Base-by-base conservation (phyloP, 305 asterid species). In the Fraxinus sp. region DNA sequence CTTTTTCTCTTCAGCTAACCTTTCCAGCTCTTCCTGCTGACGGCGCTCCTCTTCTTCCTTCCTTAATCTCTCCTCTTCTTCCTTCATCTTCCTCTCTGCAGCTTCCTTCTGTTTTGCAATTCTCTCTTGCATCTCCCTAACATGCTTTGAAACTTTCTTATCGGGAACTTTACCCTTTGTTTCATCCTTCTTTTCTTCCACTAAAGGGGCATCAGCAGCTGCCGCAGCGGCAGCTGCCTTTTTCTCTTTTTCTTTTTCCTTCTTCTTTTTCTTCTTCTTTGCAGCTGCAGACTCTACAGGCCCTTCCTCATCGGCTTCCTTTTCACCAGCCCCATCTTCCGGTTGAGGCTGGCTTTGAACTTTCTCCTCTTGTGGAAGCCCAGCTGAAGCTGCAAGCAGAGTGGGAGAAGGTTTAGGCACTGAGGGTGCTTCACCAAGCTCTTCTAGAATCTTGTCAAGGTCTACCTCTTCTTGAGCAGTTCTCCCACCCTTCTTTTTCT, bases 221-320 rank as follows among this genome's bases (percentile, higher is more conserved):
- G 68, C 68, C 26, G 3, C 68, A 6, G 68, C 28, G 9, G 68
- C 68, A 5, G 68, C 94, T 4, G 92, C 94, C 89, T 93, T 92
- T 84, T 92, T 92, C 80, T 93, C 95, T 85, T 92, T 93, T 78
- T 93, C 95, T 80, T 93, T 92, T 10, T 91, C 97, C 91, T 94
- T 96, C 93, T 96, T 96, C 91, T 94, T 96, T 81, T 95, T 95
- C 94, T 94, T 95, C 93, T 95, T 97, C 93, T 93, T 97, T 26
- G 97, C 90, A 57, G 97, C 88, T 24, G 86, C 97, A 78, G 99
- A 83, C 87, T 93, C 98, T 7, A 75, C 87, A 74, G 88, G 90
- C 41, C 91, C 96, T 80, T 85, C 95, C 68, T 88, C 97, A 71
- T 89, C 94, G 68, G 89, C 90, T 87, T 92, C 96, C 84, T 92